Conservation (phyloP, 306 rosid species). For the Cucumis melo region DNA sequence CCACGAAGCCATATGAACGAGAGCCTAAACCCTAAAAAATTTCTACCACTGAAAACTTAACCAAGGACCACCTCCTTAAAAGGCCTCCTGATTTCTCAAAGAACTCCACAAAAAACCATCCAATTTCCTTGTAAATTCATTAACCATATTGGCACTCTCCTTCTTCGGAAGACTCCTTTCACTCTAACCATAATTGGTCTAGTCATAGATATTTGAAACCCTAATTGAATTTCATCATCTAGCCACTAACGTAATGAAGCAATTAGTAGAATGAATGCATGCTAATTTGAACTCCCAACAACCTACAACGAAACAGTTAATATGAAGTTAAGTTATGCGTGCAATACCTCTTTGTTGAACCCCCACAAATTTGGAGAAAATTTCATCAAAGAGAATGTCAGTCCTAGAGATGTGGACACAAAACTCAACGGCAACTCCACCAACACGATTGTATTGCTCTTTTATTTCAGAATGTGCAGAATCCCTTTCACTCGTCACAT, state of each 20-base stretch:
- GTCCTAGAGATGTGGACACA: constrained; percentile 92
- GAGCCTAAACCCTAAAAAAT: no score
- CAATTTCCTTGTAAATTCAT: no score
- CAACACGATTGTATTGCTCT: constrained; percentile 88
- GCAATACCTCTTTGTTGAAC: constrained; percentile 75
- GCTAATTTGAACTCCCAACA: neutral
- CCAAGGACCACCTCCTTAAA: no score
- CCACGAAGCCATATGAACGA: no score
- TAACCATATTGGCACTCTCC: no score
- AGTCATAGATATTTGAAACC: neutral
- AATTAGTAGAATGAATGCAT: neutral
- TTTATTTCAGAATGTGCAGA: constrained; percentile 69
- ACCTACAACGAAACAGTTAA: neutral
- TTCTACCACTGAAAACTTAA: no score
- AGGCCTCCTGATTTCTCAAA: no score
- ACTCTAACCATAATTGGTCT: neutral
- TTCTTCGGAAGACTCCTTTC: neutral
- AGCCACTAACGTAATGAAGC: neutral
- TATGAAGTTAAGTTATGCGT: constrained; percentile 6
- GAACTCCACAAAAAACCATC: no score
- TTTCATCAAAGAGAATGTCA: constrained; percentile 88
- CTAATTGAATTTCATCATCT: neutral
- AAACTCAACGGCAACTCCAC: constrained; percentile 98
- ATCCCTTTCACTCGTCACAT: constrained; percentile 28
- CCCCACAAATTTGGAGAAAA: constrained; percentile 63